Evolutionary conservation across 768 basidiomycete genomes (phyloP).

Genomic region (Inosperma sp.): DNA sequence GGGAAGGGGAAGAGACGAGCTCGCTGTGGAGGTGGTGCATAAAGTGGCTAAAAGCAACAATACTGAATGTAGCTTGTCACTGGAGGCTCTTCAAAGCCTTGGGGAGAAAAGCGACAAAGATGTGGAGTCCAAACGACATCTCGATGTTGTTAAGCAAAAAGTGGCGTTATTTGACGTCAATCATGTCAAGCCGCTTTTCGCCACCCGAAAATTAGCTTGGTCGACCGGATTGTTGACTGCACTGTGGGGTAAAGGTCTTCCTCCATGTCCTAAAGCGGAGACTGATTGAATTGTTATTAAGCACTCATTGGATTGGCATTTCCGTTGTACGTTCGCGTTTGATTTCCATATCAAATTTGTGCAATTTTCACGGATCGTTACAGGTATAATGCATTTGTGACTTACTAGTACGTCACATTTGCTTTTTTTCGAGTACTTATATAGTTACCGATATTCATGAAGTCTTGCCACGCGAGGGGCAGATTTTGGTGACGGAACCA

Average conservation of each 20-base stretch:
- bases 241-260: conserved; percentile 37
- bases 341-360: too few relatives aligned
- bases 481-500: conserved; percentile 62
- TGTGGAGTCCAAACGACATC: not conserved
- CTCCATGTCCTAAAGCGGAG: not conserved
- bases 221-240: conserved; percentile 60
- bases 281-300: conserved; percentile 20
- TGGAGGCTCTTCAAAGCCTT: conserved; percentile 42
- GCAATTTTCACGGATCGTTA: conserved; percentile 44
- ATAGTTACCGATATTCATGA: not conserved
- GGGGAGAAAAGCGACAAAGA: not conserved
- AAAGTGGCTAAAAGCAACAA: conserved; percentile 60
- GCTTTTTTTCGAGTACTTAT: not conserved
- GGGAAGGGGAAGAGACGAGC: conserved; percentile 60
- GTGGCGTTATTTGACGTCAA: conserved; percentile 30
- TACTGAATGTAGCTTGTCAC: conserved; percentile 40
- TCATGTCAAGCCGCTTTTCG: conserved; percentile 59
- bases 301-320: conserved; percentile 70
- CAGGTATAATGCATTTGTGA: conserved; percentile 30
- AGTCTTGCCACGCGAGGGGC: conserved; percentile 65
- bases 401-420: conserved; percentile 24
- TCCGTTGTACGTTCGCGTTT: too few relatives aligned
- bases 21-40: conserved; percentile 59
- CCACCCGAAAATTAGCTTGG: conserved; percentile 57
- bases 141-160: conserved; percentile 29